These are phyloP conservation scores for Gleditsia sinensis DNA, from an alignment of 306 rosid genomes.

Conservation along the genomic window DNA sequence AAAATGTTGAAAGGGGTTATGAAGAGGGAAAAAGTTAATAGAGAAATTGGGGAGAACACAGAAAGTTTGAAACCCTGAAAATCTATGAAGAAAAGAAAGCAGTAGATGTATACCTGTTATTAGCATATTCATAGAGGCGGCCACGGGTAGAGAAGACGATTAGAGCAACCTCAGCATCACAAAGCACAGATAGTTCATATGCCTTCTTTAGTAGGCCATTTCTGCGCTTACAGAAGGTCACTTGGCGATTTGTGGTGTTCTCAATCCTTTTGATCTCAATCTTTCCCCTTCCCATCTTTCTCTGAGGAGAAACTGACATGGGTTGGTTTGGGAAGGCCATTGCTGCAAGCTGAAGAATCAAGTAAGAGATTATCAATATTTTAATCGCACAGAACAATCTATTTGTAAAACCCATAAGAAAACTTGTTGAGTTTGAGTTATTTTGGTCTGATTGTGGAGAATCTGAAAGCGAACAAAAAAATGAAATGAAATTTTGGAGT, in stretches of 20 bases:
- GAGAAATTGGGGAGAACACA: constrained; percentile 7
- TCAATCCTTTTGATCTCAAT: constrained; percentile 57
- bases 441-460: constrained; percentile 18
- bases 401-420: background rate
- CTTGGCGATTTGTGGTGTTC: constrained; percentile 54
- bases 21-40: background rate
- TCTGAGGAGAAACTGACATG: constrained; percentile 42
- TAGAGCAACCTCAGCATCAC: constrained; percentile 84
- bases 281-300: constrained; percentile 57
- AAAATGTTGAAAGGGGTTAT: background rate
- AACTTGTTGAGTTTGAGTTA: background rate
- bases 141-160: constrained; percentile 56
- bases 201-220: constrained; percentile 59
- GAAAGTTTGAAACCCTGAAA: constrained; percentile 18
- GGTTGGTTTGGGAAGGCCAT: constrained; percentile 67
- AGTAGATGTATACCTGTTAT: constrained; percentile 39
- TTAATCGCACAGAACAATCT: background rate
- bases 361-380: constrained; percentile 27
- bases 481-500: constrained; percentile 16
- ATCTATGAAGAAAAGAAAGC: background rate
- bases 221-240: constrained; percentile 55
- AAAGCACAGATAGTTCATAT: constrained; percentile 71
- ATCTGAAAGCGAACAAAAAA: background rate
- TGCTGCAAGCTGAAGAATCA: constrained; percentile 44
- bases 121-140: constrained; percentile 60